A percentile compares a stretch with the other conserved stretches of the same genome.
phyloP scores from a whole-genome alignment of 768 basidiomycete genomes.

The Hygrophorus pudorinus region DNA sequence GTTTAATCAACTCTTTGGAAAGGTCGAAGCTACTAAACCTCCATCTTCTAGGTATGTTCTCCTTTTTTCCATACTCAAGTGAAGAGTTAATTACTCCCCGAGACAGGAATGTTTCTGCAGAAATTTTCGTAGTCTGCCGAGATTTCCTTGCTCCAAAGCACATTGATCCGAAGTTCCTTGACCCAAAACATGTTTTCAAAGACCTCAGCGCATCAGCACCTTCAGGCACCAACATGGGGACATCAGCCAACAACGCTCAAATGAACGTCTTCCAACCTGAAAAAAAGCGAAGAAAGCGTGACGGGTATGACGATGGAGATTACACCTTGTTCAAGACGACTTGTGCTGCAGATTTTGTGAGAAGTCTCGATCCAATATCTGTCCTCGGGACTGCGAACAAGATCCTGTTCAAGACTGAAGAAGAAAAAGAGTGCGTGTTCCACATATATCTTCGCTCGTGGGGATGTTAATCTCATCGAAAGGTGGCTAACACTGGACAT shows the following conservation, averaged over 20 bases:
- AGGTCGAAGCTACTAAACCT: conserved; percentile 98
- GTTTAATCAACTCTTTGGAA: conserved; percentile 90
- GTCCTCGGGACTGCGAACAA: conserved; percentile 71
- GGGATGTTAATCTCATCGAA: conserved; percentile 6
- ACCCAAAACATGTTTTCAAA: conserved; percentile 96
- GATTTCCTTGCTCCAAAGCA: conserved; percentile 90
- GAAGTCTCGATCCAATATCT: conserved; percentile 59
- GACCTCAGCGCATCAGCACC: conserved; percentile 51
- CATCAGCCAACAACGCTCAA: conserved; percentile 56
- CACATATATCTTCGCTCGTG: not conserved
- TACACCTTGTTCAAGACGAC: conserved; percentile 79
- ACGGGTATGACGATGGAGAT: conserved; percentile 93
- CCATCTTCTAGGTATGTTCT: conserved; percentile 81
- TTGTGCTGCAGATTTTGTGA: conserved; percentile 63
- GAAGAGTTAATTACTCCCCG: not conserved
- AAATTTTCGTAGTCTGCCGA: conserved; percentile 98
- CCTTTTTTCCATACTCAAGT: not conserved
- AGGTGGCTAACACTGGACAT: conserved; percentile 68
- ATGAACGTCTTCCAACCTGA: conserved; percentile 96
- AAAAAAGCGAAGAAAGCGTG: conserved; percentile 87
- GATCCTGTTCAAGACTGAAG: conserved; percentile 68
- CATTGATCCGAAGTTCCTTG: conserved; percentile 97
- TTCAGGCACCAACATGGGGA: conserved; percentile 38
- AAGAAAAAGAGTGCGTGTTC: conserved; percentile 66
- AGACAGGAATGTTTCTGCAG: conserved; percentile 91